Base-by-base conservation (phyloP, 1,139 yeast genomes). In the Candida sp. region DNA sequence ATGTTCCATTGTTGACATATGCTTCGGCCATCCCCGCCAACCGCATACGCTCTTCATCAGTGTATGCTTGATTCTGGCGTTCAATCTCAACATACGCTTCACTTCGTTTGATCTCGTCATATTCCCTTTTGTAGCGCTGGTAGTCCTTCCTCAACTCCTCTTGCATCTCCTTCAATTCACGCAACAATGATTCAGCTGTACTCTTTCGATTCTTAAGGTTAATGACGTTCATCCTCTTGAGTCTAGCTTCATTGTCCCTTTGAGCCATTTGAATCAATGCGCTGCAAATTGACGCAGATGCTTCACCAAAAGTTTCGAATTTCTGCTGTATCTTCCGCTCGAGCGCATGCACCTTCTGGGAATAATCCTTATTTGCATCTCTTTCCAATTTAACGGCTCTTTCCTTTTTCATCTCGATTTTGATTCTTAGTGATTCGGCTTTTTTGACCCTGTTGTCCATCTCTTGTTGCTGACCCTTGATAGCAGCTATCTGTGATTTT, bases 1-100 rank as follows among this genome's bases (percentile, higher is more conserved):
- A 78, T 1, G 62, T 65, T 3, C 66, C 72, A n/a, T 69, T 69
- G 0, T 66, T 73, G 47, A 72, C 69, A 59, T 85, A 84, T 12
- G 63, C 59, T 28, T 69, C 69, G 2, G 84, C 85, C 33, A 81
- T 66, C 2, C 65, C 71, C 5, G 77, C 72, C 42, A 86, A 63
- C 6, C 65, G 64, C 5, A 61, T 70, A 47, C 78, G 75, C 30
- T 76, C 77, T 38, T 78, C 84, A 1, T 69, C 75, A 0, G 79
- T 63, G 51, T 80, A 80, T 1, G 61, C 54, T 8, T 63, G 62
- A 31, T 79, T 75, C 51, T 73, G 75, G 25, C 66, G 67, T 53
- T 73, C 73, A 54, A 84, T 73, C 44, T 66, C 68, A 44, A 66
- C 65, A 12, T 77, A 78, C 11, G 80, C 80, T 23, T 73, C 79